phyloP scores from a whole-genome alignment of 2,329 filamentous ascomycete genomes.

The Exophiala dermatitidis region DNA sequence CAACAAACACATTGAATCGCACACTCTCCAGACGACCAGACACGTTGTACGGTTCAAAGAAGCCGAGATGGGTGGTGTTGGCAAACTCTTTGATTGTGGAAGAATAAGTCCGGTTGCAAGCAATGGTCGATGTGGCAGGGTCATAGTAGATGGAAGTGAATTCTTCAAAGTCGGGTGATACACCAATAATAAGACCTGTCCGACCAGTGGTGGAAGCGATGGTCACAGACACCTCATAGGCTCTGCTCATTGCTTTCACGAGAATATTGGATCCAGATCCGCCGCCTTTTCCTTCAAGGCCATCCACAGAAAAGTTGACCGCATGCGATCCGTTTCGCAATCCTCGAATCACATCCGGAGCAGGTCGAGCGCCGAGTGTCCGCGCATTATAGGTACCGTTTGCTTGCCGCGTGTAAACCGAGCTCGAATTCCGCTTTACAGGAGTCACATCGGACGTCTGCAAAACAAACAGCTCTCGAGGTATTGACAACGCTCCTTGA shows the following conservation, averaged over 20 bases:
- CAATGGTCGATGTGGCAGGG: conserved; percentile 35
- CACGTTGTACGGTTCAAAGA: neutral
- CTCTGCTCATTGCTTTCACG: neutral
- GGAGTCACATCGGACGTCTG: no score
- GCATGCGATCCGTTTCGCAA: conserved; percentile 2
- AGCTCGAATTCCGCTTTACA: no score
- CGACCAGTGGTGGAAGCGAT: conserved; percentile 4
- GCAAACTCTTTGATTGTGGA: conserved; percentile 26
- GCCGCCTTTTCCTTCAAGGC: neutral
- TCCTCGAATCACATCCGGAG: conserved; percentile 8
- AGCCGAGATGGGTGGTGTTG: conserved; percentile 29
- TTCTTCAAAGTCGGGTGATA: no score
- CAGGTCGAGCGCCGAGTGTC: conserved; percentile 17
- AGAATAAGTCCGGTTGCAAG: conserved; percentile 36
- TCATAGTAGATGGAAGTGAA: conserved; percentile 35
- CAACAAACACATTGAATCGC: no score
- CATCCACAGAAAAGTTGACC: neutral
- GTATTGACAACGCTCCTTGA: no score
- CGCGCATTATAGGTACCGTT: no score
- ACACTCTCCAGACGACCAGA: no score
- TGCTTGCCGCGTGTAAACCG: no score
- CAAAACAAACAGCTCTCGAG: no score
- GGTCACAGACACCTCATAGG: conserved; percentile 3
- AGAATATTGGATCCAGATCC: neutral
- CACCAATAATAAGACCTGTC: conserved; percentile 22